Conservation (phyloP, 805 yeast species). For the Yamadazyma phyllophila region DNA sequence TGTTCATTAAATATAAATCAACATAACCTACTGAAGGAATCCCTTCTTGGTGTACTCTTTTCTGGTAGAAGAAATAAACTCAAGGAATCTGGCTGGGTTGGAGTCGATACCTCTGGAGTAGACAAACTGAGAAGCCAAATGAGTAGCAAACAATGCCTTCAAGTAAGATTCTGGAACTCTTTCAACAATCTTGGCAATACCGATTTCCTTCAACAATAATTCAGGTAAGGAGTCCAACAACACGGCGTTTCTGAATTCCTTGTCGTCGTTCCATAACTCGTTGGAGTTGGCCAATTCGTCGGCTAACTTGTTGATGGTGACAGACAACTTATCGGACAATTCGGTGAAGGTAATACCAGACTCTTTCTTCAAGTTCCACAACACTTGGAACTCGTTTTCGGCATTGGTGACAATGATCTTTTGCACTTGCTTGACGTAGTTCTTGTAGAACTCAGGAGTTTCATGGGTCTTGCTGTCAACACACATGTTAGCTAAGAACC, state of each 20-base stretch:
- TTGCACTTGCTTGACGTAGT: conserved; percentile 86
- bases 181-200: conserved; percentile 62
- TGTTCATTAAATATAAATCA: background rate
- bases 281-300: conserved; percentile 81
- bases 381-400: conserved; percentile 74
- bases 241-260: conserved; percentile 70
- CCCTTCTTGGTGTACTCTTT: conserved; percentile 38
- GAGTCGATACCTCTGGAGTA: conserved; percentile 78
- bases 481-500: conserved; percentile 79
- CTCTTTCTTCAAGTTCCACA: conserved; percentile 71
- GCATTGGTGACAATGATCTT: conserved; percentile 74
- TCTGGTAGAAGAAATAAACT: conserved; percentile 59
- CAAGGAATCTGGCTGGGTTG: conserved; percentile 75
- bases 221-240: conserved; percentile 76
- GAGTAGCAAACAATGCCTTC: conserved; percentile 84
- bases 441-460: conserved; percentile 71
- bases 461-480: conserved; percentile 50
- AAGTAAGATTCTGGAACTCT: conserved; percentile 88
- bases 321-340: conserved; percentile 79
- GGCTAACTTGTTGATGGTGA: conserved; percentile 77
- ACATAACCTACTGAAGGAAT: conserved; percentile 19
- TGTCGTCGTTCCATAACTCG: conserved; percentile 83
- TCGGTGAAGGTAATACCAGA: conserved; percentile 64
- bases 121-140: conserved; percentile 79
- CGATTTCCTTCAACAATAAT: conserved; percentile 60